Evolutionary conservation across 179 eudicot genomes (phyloP), one percentile per base, ranked within the genome.

Genomic region (Silene vulgaris): DNA sequence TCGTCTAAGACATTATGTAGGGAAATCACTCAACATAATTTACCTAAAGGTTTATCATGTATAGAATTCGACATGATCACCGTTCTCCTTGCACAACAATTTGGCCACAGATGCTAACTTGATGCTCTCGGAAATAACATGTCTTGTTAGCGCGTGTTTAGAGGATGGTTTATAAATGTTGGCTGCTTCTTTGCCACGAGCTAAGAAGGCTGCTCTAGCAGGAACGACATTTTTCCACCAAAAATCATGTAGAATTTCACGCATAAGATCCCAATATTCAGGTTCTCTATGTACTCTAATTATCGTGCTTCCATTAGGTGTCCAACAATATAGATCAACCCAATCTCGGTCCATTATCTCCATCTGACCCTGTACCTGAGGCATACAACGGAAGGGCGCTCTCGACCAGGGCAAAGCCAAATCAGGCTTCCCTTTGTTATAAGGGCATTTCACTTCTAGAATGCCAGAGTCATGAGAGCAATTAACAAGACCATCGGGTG

Each of bases 181-280:
- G 7, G 87, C 89, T 66, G 88, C 90, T 70, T 89, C 90, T 84
- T 88, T 85, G 23, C 65, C 77, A 23, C 92, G 91, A 60, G 84
- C 56, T 32, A 84, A 35, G 77, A 89, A 72, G 26, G 89, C 88
- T 75, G 89, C 91, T 64, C 93, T 77, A 17, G 95, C 98, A 4
- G 98, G 95, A 68, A 91, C 66, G 60, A 93, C 98, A 78, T 93
- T 91, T 78, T 87, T 97, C 95, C 95, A 93, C 98, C 98, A 93
- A 83, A 91, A 93, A 73, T 91, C 97, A 0, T 83, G 85, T 74
- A 93, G 80, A 77, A 93, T 43, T 68, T 86, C 90, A 50, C 87
- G 97, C 0, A 93, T 89, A 54, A 93, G 84, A 56, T 81, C 84
- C 97, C 97, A 93, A 78, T 93, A 93, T 32, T 61, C 83, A 13